Base-by-base conservation (phyloP, 768 basidiomycete genomes). In the Suillus subluteus region DNA sequence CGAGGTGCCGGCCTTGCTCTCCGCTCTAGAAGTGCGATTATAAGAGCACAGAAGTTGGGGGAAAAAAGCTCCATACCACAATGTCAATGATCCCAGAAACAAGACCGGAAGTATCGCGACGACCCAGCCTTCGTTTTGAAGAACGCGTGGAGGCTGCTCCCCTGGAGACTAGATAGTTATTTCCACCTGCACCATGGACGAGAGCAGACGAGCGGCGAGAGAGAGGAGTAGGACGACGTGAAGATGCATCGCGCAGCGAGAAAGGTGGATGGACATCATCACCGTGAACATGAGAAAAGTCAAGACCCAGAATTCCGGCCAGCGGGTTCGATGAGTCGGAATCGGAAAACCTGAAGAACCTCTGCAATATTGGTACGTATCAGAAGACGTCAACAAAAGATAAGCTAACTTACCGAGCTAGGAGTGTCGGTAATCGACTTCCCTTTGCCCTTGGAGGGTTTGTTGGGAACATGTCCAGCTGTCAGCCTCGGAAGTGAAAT, bases 1-100 rank as follows among this genome's bases (percentile, higher is more conserved):
- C 73, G 37, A 76, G 64, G 40, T 70, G 74, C 58, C 68, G 67
- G 18, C 40, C 32, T 26, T 59, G 58, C 26, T 26, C 58, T 59
- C 58, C 58, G 26, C 40, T 30, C 58, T 59, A 23, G 40, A 59
- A 30, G 23, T 26, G 18, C 16, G 26, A 5, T 56, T 37, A 37
- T 41, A 30, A 59, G 58, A 21, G 18, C 21, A 21, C 1, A 40
- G 40, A 59, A 59, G 16, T 16, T 3, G 2, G 13, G 11, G 11
- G 5, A 2, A 59, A n/a, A 40, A 30, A 4, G 58, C 13, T 15
- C 78, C 82, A 62, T 67, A 82, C 88, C 79, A 85, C 75, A 66
- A 89, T 82, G 67, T 84, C 80, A 58, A 88, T 75, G 4, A 65
- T 77, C 5, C 88, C 87, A 9, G 78, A 73, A 9, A 77, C 80